Evolutionary conservation across 441 rosid species (phyloP).

Genomic region (Pelargonium australe): DNA sequence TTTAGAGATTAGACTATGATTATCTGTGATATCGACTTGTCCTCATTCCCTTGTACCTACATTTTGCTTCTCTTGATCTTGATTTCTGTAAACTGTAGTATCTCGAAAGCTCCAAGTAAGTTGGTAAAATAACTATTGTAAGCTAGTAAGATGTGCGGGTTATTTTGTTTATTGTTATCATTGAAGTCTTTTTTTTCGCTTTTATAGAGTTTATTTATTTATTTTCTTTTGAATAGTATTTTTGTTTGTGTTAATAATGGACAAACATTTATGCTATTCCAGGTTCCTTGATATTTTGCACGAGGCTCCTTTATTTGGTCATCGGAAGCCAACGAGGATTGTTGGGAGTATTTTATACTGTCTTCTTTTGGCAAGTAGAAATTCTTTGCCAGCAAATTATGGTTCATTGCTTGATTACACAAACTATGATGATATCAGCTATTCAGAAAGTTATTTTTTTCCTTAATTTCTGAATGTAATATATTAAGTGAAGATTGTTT

Average conservation of each 20-base stretch:
- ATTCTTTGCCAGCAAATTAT: background rate
- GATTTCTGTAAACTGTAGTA: too few species aligned
- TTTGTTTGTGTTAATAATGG: background rate
- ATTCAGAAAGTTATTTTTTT: constrained; percentile 11
- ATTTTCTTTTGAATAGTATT: background rate
- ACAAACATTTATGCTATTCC: constrained; percentile 10
- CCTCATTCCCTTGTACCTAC: background rate
- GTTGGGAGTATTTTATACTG: constrained; percentile 67
- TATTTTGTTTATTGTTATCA: too few species aligned
- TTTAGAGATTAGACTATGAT: too few species aligned
- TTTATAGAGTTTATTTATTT: background rate
- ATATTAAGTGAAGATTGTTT: constrained; percentile 2
- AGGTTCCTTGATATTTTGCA: constrained; percentile 91
- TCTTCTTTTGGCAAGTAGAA: constrained; percentile 54
- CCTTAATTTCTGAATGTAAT: background rate
- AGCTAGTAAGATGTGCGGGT: too few species aligned
- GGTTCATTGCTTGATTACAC: constrained; percentile 1
- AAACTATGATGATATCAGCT: constrained; percentile 11
- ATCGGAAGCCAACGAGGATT: constrained; percentile 66
- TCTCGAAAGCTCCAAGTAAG: too few species aligned
- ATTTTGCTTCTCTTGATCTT: too few species aligned
- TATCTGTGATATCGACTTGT: too few species aligned
- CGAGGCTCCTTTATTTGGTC: constrained; percentile 84
- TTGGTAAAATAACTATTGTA: too few species aligned
- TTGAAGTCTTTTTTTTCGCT: background rate